Evolutionary conservation across 176 grass and related monocot species (phyloP), one percentile per base, ranked within the genome.

Genomic region (Aegilops sharonensis): DNA sequence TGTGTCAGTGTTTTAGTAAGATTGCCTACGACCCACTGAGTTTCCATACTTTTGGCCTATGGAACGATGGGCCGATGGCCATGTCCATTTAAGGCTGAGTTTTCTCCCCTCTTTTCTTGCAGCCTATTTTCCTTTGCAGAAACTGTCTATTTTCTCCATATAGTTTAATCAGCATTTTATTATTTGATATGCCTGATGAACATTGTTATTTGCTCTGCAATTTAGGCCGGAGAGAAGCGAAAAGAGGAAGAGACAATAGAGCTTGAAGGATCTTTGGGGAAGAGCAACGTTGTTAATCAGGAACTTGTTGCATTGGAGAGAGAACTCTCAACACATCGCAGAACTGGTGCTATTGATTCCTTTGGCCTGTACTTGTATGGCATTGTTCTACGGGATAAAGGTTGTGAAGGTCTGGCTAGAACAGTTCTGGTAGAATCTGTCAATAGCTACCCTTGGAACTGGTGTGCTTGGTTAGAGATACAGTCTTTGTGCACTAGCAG

Each of bases 201-300:
- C 60, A 35, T 61, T 70, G 9, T 83, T 80, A 65, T 84, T 84
- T 91, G 24, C 45, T 83, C 78, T 72, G 40, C 54, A 48, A 39
- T 66, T 76, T 82, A 99, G 97, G 94, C 92, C 75, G 97, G 97
- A 85, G 97, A 97, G 83, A 97, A 93, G 78, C 87, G 94, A 17
- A 99, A 97, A 90, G 97, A 99, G 37, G 97, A 94, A 71, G 97
- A 99, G 88, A 89, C 87, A 78, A 90, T 96, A 74, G 97, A 99
- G 85, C 90, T 99, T 75, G 97, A 99, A 66, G 97, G 94, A 81
- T 91, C 97, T 21, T 68, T 99, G 61, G 97, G 94, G 39, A 99
- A 99, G 86, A 92, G 88, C 37, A 90, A 90, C 77, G 83, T 80
- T 82, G 85, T 90, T 69, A 99, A 99, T 84, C 72, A 91, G 72